Evolutionary conservation across 306 rosid genomes (phyloP).

Genomic region (Fagus sylvatica): DNA sequence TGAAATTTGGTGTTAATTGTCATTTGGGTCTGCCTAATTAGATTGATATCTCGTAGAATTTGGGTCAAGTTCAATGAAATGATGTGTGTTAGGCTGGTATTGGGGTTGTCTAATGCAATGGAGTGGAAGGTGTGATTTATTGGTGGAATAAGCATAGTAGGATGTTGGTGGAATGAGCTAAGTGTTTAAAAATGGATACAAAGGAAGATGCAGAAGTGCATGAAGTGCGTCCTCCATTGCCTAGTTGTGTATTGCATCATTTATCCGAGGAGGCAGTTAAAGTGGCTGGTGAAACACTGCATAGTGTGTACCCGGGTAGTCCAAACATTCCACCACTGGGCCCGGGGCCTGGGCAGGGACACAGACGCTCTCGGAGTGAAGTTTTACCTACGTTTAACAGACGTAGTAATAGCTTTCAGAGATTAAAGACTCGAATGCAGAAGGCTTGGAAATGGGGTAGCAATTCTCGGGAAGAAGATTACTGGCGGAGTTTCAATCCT

Average conservation of each 20-base stretch:
- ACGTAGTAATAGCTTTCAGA: constrained; percentile 62
- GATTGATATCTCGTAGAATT: constrained; percentile 7
- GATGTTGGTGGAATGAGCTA: constrained; percentile 32
- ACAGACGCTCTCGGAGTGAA: constrained; percentile 73
- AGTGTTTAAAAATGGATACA: constrained; percentile 50
- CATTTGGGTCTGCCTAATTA: constrained; percentile 27
- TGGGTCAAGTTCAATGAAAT: constrained; percentile 33
- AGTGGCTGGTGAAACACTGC: constrained; percentile 67
- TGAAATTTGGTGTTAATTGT: constrained; percentile 18
- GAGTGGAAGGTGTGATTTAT: constrained; percentile 20
- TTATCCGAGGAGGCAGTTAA: constrained; percentile 62
- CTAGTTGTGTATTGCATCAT: constrained; percentile 56
- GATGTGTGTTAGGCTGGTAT: constrained; percentile 20
- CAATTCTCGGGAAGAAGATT: constrained; percentile 40
- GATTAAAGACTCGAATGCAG: constrained; percentile 62
- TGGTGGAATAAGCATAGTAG: constrained; percentile 29
- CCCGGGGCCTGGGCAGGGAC: constrained; percentile 38
- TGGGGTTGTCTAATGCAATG: constrained; percentile 19
- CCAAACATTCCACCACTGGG: constrained; percentile 40
- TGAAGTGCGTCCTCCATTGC: constrained; percentile 52
- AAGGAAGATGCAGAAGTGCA: constrained; percentile 52
- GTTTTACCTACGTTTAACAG: constrained; percentile 29
- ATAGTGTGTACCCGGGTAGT: constrained; percentile 40
- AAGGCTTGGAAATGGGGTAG: constrained; percentile 74
- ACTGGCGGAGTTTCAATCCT: constrained; percentile 52